Evolutionary conservation across 352 stramenopile genomes (phyloP), one percentile per base, ranked within the genome.

Genomic region (Discostella stelligera): DNA sequence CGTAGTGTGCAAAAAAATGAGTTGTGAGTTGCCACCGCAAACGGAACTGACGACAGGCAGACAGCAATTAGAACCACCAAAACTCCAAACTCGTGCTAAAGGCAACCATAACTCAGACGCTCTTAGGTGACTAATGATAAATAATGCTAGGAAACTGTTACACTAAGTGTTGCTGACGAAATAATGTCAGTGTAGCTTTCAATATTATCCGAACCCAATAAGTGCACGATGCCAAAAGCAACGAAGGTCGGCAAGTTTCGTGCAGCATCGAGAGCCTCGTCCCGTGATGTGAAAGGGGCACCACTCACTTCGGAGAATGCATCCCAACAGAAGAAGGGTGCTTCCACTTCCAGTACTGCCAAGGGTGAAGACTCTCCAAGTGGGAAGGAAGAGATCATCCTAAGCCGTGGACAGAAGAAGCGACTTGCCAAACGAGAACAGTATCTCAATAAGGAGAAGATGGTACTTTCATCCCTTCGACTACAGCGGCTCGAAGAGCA

Each of bases 391-490:
- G 78, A 65, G 16, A 58, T 70, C 64, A 2, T 61, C 48, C 61
- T 92, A 14, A 90, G 84, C 63, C 64, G 86, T 72, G 86, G 86
- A 39, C 86, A 92, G 66, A 59, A 82, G 16, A 92, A 89, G 53
- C 84, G 86, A 46, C 66, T 80, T 20, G 76, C 77, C 3, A 92
- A 92, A 63, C 66, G 80, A 39, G 84, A 92, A 32, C 82, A 90
- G 74, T 92, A 87, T 71, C 64, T 89, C 3, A 82, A 88, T 56
- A 77, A 79, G 56, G 79, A 92, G 77, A 84, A 84, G 66, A 84
- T 92, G 77, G 80, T 92, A 25, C 61, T 92, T 20, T 87, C 84
- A 2, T 86, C 86, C 7, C 53, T 92, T 2, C 77, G 74, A 39
- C 71, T 92, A 4, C 66, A 87, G 44, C 46, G 64, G 61, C 32